Conservation (phyloP, 1,139 yeast genomes). For the Lodderomyces margitis region DNA sequence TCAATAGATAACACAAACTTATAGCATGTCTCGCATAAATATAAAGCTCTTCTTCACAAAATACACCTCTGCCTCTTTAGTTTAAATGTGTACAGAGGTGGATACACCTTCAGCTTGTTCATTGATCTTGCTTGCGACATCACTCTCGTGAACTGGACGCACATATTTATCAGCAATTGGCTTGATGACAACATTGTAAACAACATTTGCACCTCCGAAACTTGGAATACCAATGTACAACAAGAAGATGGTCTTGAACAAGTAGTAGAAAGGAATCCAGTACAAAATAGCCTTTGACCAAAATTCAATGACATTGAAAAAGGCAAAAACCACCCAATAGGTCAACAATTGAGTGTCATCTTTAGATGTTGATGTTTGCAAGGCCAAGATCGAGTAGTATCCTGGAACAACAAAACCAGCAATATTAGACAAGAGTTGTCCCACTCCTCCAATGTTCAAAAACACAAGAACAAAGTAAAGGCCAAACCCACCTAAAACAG, state of each 20-base stretch:
- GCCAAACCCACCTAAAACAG: conserved; percentile 62
- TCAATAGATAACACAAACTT: not conserved
- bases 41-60: too few relatives aligned
- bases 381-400: conserved; percentile 81
- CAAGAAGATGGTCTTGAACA: conserved; percentile 85
- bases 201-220: conserved; percentile 77
- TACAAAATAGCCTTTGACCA: conserved; percentile 91
- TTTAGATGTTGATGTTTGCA: conserved; percentile 61
- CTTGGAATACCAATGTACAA: conserved; percentile 86
- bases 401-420: conserved; percentile 92
- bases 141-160: conserved; percentile 12
- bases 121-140: conserved; percentile 35
- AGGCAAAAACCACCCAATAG: conserved; percentile 96
- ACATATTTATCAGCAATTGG: conserved; percentile 70
- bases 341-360: conserved; percentile 89
- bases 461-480: conserved; percentile 75
- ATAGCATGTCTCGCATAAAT: not conserved
- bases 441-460: conserved; percentile 89
- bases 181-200: conserved; percentile 62
- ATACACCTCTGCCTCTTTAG: not conserved
- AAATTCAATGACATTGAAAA: conserved; percentile 86
- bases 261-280: conserved; percentile 96
- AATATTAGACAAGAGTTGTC: conserved; percentile 87
- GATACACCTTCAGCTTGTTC: conserved; percentile 53
- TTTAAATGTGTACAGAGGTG: conserved; percentile 15